Percentiles rank a stretch among this genome's conserved stretches.
Conservation (phyloP, 257 asterid species). For the Avicennia marina region DNA sequence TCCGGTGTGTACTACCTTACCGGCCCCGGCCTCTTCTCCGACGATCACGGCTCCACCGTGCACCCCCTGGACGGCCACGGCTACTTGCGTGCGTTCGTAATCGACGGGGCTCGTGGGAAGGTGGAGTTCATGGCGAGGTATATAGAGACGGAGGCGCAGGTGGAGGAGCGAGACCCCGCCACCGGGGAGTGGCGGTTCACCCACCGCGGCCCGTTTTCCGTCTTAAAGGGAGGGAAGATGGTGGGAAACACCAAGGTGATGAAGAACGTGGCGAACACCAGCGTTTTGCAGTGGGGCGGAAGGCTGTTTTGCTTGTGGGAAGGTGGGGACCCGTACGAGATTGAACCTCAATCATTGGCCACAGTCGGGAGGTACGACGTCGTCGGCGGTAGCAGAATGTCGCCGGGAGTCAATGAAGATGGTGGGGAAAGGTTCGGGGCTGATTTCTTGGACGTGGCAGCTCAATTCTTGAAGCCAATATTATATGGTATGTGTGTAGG, state of each 20-base stretch:
- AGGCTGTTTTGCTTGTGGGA: constrained; percentile 90
- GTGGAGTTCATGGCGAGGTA: constrained; percentile 84
- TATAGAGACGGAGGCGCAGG: constrained; percentile 91
- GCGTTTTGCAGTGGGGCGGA: constrained; percentile 84
- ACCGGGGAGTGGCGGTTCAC: constrained; percentile 94
- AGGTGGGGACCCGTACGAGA: constrained; percentile 96
- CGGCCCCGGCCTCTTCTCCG: constrained; percentile 88
- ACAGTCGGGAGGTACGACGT: constrained; percentile 61
- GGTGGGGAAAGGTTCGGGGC: constrained; percentile 9
- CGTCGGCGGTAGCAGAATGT: constrained; percentile 19
- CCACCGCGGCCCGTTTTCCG: constrained; percentile 97
- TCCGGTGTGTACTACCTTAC: constrained; percentile 81
- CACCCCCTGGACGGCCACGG: constrained; percentile 99
- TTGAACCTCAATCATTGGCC: constrained; percentile 40
- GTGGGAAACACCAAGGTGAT: constrained; percentile 92
- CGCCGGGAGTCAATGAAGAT: constrained; percentile 11
- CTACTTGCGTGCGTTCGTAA: constrained; percentile 57
- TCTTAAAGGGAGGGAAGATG: constrained; percentile 76
- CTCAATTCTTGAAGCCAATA: constrained; percentile 70
- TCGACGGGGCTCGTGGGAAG: constrained; percentile 37
- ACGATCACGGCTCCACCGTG: constrained; percentile 96
- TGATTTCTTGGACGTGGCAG: constrained; percentile 60
- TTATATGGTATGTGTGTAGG: constrained; percentile 65
- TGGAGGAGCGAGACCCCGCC: constrained; percentile 73
- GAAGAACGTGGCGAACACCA: constrained; percentile 98